Evolutionary conservation across 805 yeast genomes (phyloP).

Genomic region (Candida yuanshanica): DNA sequence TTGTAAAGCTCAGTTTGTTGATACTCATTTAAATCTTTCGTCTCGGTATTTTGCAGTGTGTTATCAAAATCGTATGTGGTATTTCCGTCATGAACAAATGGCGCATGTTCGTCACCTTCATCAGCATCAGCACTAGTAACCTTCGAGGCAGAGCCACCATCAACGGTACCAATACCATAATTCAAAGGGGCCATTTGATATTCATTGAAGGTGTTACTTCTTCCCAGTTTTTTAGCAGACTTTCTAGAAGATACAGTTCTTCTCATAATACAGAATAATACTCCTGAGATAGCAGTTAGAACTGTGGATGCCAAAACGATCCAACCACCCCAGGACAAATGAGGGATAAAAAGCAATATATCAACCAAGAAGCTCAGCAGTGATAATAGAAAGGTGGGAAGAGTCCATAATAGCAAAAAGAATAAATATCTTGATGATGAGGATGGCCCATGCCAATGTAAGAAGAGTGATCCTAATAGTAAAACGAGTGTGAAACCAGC

Average conservation of each 20-base stretch:
- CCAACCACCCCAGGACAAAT: constrained; percentile 84
- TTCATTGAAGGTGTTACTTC: constrained; percentile 10
- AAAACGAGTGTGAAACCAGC: constrained; percentile 47
- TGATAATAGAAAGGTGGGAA: constrained; percentile 64
- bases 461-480: constrained; percentile 33
- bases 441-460: constrained; percentile 33
- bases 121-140: constrained; percentile 2
- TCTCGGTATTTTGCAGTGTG: constrained; percentile 9
- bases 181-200: constrained; percentile 22
- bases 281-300: constrained; percentile 54
- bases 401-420: constrained; percentile 48
- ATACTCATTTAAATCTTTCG: constrained; percentile 15
- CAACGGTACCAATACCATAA: constrained; percentile 24
- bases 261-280: constrained; percentile 66
- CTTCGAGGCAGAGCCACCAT: constrained; percentile 16
- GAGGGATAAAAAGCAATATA: constrained; percentile 68
- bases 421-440: constrained; percentile 40
- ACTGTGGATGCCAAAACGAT: constrained; percentile 64
- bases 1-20: constrained; percentile 17
- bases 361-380: constrained; percentile 79
- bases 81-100: constrained; percentile 14
- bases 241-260: constrained; percentile 46
- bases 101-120: constrained; percentile 15
- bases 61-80: constrained; percentile 9
- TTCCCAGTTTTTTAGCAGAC: constrained; percentile 10